phyloP scores from a whole-genome alignment of 139 green algal genomes.

The Volvox reticuliferus region DNA sequence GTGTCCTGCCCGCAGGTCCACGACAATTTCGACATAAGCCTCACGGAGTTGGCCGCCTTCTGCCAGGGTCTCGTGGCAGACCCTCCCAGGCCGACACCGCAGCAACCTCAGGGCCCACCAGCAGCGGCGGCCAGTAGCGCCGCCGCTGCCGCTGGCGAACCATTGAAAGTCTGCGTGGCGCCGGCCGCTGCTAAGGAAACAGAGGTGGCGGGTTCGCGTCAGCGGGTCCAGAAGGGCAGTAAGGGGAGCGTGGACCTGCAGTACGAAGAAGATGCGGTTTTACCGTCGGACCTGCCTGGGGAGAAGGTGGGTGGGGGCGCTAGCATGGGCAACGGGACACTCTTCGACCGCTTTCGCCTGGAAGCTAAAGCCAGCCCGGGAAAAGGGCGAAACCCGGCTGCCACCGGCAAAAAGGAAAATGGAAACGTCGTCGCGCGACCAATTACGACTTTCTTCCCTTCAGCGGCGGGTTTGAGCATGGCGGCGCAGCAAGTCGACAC shows the following conservation, averaged over 20 bases:
- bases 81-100: conserved; percentile 54
- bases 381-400: not conserved
- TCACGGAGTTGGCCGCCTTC: conserved; percentile 67
- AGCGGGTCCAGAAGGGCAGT: not conserved
- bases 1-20: conserved; percentile 45
- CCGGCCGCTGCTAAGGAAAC: not conserved
- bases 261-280: conserved; percentile 41
- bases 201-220: not conserved
- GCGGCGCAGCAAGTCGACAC: not conserved
- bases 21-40: conserved; percentile 44
- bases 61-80: conserved; percentile 67
- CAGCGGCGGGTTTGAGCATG: not conserved
- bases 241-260: conserved; percentile 20
- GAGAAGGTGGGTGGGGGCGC: not conserved
- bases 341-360: conserved; percentile 15
- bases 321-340: not conserved
- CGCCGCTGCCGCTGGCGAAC: not conserved
- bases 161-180: not conserved
- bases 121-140: not conserved
- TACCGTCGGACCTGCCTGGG: not conserved
- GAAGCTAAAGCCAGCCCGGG: not conserved
- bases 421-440: not conserved
- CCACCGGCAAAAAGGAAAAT: not conserved
- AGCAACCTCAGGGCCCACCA: not conserved
- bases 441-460: conserved; percentile 9